Evolutionary conservation across 2,329 filamentous ascomycete genomes (phyloP), one percentile per base, ranked within the genome.

Genomic region (Spiromastix sp.): DNA sequence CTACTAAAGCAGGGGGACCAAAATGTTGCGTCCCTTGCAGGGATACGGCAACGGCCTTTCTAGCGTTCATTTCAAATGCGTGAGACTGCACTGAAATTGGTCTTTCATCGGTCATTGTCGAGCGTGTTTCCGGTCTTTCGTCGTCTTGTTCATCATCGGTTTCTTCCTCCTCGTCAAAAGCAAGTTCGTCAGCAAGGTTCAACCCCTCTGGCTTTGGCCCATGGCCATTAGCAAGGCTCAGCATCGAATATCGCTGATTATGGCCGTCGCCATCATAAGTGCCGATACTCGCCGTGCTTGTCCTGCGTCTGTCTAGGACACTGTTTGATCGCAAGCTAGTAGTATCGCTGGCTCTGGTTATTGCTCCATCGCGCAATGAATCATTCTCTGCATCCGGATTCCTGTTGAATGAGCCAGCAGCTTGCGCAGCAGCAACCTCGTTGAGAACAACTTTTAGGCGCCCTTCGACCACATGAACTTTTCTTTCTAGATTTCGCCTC

Each of bases 111-210:
- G 61, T 60, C 19, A 66, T 50, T 4, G 58, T 57, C 34, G 57
- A 56, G 6, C 59, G 59, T 7, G 61, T 64, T 4, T 51, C 72
- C 24, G 77, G 74, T 2, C 79, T 78, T 32, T 85, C 81, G 29
- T 79, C 72, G 43, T 87, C 79, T 22, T 81, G 80, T 42, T 65
- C 64, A 34, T 66, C 47, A 16, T 64, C 56, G 42, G 67, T 64
- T 30, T 67, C 67, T 20, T 87, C 84, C 37, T 89, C 83, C 41
- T 83, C 81, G 38, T 87, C 84, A 42, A 94, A 82, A 42, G 84
- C 79, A 36, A 98, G 71, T 61, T 98, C 91, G 48, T 96, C 87
- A 1, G 91, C 91, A 26, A 98, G 68, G 42, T 81, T 93, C 40
- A 85, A 60, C 2, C 81, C 82, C 47, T 76, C 77, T 3, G 64